These are phyloP conservation scores for Leishmania braziliensis DNA, from an alignment of 208 protist genomes.

Conservation along the genomic window DNA sequence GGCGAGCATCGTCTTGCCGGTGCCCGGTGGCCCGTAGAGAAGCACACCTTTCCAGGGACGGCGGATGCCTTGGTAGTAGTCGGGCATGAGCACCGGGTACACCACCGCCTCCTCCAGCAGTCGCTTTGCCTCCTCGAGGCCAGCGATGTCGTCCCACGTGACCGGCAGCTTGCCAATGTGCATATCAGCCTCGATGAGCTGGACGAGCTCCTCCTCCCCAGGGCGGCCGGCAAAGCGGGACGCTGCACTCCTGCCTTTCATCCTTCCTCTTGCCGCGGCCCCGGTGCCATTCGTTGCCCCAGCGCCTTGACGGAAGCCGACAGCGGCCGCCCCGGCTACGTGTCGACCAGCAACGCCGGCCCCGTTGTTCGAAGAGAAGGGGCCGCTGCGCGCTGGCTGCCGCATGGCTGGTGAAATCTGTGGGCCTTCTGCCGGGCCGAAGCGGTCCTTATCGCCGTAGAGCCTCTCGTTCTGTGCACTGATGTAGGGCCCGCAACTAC, in stretches of 20 bases:
- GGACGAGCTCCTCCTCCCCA: constrained; percentile 83
- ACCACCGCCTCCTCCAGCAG: constrained; percentile 93
- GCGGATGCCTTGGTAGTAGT: constrained; percentile 93
- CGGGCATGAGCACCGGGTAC: constrained; percentile 91
- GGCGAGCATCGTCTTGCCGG: constrained; percentile 94
- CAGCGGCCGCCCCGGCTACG: background rate
- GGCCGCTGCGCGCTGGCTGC: constrained; percentile 11
- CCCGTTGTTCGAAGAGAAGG: constrained; percentile 9
- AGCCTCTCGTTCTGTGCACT: constrained; percentile 50
- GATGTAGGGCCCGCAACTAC: constrained; percentile 10
- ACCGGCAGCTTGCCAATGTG: constrained; percentile 65
- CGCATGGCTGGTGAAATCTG: constrained; percentile 3
- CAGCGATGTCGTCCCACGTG: constrained; percentile 90
- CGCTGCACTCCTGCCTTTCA: constrained; percentile 25
- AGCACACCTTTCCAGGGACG: constrained; percentile 93
- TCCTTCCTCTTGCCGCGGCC: background rate
- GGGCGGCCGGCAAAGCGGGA: constrained; percentile 61
- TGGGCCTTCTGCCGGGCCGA: constrained; percentile 61
- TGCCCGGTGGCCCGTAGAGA: constrained; percentile 93
- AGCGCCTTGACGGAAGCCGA: background rate
- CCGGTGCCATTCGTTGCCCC: background rate
- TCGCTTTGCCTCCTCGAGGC: constrained; percentile 90
- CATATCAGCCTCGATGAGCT: constrained; percentile 89
- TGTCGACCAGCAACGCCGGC: constrained; percentile 2
- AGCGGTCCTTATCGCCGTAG: constrained; percentile 85